Evolutionary conservation across 441 rosid species (phyloP).

Genomic region (Pelargonium australe): DNA sequence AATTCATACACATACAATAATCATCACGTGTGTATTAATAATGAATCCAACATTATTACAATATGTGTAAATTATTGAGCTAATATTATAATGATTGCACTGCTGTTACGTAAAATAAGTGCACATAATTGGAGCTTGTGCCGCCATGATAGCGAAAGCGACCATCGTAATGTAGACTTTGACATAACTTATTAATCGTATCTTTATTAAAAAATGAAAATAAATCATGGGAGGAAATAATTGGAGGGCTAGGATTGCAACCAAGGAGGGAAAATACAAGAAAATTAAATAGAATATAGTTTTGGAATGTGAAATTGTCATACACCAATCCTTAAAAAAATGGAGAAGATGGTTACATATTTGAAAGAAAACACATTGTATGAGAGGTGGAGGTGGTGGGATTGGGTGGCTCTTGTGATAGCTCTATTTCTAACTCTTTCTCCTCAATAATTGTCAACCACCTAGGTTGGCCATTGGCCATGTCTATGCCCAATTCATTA

Average conservation of each 20-base stretch:
- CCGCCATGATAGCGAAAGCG: neutral
- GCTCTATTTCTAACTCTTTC: constrained; percentile 32
- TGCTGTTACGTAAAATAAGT: neutral
- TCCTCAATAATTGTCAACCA: constrained; percentile 33
- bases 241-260: constrained; percentile 25
- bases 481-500: constrained; percentile 19
- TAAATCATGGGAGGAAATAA: constrained; percentile 17
- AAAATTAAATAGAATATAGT: neutral
- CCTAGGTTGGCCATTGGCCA: constrained; percentile 22
- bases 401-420: constrained; percentile 16
- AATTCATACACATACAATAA: too few species aligned
- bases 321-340: constrained; percentile 13
- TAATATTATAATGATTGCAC: neutral
- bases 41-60: too few species aligned
- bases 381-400: constrained; percentile 12
- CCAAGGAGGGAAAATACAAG: constrained; percentile 16
- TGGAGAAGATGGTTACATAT: constrained; percentile 23
- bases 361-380: constrained; percentile 13
- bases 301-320: constrained; percentile 7
- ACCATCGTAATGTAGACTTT: neutral
- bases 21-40: too few species aligned
- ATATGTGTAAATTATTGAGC: neutral
- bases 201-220: neutral
- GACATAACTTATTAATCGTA: neutral
- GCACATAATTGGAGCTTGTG: neutral